Evolutionary conservation across 768 basidiomycete species (phyloP), one percentile per base, ranked within the genome.

Genomic region (Tylopilus sp.): DNA sequence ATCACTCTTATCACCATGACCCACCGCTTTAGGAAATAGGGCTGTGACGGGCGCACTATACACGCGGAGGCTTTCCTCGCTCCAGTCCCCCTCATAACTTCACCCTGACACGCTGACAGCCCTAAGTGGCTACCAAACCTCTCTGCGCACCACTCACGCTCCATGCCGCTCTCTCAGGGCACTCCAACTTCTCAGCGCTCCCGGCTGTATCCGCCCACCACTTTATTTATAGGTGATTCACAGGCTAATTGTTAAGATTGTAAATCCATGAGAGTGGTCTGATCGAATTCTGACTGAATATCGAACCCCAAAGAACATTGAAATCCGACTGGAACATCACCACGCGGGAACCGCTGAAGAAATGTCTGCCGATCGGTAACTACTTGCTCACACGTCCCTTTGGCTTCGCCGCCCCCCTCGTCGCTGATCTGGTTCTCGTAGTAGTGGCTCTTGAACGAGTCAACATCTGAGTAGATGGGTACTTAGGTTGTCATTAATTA

Each of bases 1-100:
- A 65, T 65, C 48, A 48, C 43, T 20, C 38, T 39, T 39, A 20
- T 36, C 35, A 18, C 35, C 35, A 35, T n/a, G 17, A 36, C 38
- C 1, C 38, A 20, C 38, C 18, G 9, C 6, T 20, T 38, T 38
- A 11, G 38, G 20, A 39, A 39, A 41, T 31, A 23, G n/a, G 22
- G 23, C 23, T 41, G 40, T 25, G 38, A 20, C 38, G 36, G 36
- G 36, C 38, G 38, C 36, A 38, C 36, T 28, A 31, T 13, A 31
- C 13, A 39, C 38, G 8, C 38, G 38, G 38, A 39, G 20, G 38
- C 38, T 18, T 38, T 38, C 36, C 17, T 38, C 36, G 18, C n/a
- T 20, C 10, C 36, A 11, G 4, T 15, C 35, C 13, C 35, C 28
- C 2, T 28, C 3, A 28, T 28, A 31, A 31, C 31, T 31, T 15